phyloP scores from a whole-genome alignment of 2,329 filamentous ascomycete species.

The Tolypocladium amazonense region DNA sequence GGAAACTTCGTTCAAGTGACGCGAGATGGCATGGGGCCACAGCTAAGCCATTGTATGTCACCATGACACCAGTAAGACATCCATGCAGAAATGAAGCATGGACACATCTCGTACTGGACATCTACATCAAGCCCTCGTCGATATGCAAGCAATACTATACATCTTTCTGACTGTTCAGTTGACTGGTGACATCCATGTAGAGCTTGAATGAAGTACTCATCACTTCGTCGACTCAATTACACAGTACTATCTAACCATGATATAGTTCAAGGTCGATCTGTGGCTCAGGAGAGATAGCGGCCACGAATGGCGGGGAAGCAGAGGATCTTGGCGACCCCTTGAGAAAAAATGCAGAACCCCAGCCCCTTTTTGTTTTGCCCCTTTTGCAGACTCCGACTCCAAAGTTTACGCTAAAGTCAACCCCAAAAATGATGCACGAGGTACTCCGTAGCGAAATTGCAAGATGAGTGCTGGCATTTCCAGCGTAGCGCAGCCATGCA shows the following conservation, averaged over 20 bases:
- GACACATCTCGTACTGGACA: not conserved
- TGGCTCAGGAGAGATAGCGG: not conserved
- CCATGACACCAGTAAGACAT: not conserved
- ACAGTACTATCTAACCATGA: not conserved
- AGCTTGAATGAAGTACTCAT: not conserved
- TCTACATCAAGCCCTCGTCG: not conserved
- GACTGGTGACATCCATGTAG: not conserved
- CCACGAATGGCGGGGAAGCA: not conserved
- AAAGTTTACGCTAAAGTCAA: not conserved
- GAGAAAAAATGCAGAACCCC: not conserved
- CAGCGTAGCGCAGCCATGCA: not conserved
- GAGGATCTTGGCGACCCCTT: not conserved
- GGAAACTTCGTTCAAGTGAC: not conserved
- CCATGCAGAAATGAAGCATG: not conserved
- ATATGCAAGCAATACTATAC: not conserved
- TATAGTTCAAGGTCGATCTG: not conserved
- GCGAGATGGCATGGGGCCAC: not conserved
- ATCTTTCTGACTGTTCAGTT: not conserved
- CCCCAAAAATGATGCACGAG: not conserved
- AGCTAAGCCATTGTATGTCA: not conserved
- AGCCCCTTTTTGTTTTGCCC: not conserved
- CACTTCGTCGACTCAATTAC: not conserved
- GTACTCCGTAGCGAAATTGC: not conserved
- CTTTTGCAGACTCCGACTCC: not conserved
- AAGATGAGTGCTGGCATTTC: not conserved